Conservation (phyloP, 73 alveolate species). For the Paramecium caudatum region DNA sequence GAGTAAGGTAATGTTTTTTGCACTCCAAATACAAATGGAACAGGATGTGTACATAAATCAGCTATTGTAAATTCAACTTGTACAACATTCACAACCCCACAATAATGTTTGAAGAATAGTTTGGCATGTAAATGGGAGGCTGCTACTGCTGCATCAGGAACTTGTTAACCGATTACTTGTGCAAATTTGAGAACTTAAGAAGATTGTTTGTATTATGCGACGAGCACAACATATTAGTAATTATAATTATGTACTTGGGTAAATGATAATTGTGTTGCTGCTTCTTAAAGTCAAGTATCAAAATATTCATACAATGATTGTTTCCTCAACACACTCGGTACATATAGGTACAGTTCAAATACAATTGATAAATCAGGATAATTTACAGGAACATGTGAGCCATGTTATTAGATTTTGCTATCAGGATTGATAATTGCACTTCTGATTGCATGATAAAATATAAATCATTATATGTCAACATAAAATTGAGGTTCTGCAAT, state of each 20-base stretch:
- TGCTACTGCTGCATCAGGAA: background rate
- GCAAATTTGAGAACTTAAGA: background rate
- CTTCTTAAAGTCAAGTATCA: background rate
- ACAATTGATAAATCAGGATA: background rate
- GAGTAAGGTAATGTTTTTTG: background rate
- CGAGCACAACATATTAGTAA: background rate
- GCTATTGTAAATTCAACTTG: too few species aligned
- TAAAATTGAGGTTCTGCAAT: background rate
- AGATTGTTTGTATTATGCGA: conserved; percentile 18
- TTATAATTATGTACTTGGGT: conserved; percentile 2
- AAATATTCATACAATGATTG: background rate
- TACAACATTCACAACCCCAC: background rate
- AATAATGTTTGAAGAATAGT: background rate
- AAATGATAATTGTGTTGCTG: background rate
- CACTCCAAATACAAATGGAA: background rate
- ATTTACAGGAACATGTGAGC: background rate
- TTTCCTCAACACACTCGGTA: conserved; percentile 1
- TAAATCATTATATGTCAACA: conserved; percentile 3
- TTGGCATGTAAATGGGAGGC: conserved; percentile 25
- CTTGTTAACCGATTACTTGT: background rate
- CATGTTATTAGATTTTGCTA: background rate
- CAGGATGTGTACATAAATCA: too few species aligned
- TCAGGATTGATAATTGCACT: conserved; percentile 21
- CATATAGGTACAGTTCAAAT: background rate
- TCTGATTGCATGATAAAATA: background rate